Conservation (phyloP, 306 rosid species). For the Begonia masoniana region DNA sequence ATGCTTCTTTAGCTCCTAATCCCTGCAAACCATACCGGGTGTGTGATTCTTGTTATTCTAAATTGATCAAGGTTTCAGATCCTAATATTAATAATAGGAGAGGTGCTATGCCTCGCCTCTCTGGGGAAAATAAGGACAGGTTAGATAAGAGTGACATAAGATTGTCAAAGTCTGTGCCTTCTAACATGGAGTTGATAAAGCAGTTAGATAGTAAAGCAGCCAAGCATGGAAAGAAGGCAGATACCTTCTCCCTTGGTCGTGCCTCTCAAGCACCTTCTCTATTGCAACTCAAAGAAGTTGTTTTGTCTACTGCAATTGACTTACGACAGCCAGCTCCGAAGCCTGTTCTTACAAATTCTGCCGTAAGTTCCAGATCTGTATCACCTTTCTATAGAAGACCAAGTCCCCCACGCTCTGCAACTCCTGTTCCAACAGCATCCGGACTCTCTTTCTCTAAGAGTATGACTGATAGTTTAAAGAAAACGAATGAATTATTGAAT, state of each 20-base stretch:
- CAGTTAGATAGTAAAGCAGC: conserved; percentile 91
- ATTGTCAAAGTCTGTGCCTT: conserved; percentile 67
- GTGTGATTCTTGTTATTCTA: conserved; percentile 73
- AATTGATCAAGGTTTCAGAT: conserved; percentile 62
- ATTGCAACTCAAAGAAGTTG: conserved; percentile 78
- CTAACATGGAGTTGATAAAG: conserved; percentile 90
- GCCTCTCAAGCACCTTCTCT: conserved; percentile 58
- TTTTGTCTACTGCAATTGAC: conserved; percentile 55
- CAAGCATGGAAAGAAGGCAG: conserved; percentile 86
- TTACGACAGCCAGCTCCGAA: conserved; percentile 59
- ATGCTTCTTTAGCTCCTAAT: conserved; percentile 91
- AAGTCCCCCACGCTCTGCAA: conserved; percentile 93
- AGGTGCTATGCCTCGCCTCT: conserved; percentile 65
- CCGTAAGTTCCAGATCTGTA: conserved; percentile 71
- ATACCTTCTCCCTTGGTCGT: conserved; percentile 68
- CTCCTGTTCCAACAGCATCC: conserved; percentile 81
- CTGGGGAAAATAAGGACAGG: conserved; percentile 91
- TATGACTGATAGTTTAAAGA: conserved; percentile 67
- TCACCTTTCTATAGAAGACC: conserved; percentile 88
- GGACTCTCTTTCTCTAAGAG: conserved; percentile 94
- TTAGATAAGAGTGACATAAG: conserved; percentile 71
- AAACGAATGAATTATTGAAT: conserved; percentile 77
- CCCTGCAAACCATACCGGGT: conserved; percentile 93
- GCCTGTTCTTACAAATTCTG: conserved; percentile 57
- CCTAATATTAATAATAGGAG: conserved; percentile 40